Conservation (phyloP, 768 basidiomycete species). For the Panaeolus papilionaceus region DNA sequence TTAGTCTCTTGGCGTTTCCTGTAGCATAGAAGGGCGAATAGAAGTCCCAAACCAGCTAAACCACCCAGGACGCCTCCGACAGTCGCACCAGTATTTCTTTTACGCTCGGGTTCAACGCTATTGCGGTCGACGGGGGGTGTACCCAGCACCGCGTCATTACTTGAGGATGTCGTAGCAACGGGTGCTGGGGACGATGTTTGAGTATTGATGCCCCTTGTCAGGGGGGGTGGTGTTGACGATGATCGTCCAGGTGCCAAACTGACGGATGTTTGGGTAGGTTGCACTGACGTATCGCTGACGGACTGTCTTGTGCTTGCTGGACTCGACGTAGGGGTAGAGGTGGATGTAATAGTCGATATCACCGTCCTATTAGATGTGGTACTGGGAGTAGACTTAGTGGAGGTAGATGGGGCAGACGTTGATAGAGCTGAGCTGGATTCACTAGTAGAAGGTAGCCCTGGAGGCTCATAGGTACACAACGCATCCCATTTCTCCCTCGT, state of each 20-base stretch:
- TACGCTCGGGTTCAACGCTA: background rate
- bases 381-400: background rate
- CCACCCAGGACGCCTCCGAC: conserved; percentile 2
- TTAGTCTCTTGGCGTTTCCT: background rate
- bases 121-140: background rate
- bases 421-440: background rate
- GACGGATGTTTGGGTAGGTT: background rate
- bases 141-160: background rate
- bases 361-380: background rate
- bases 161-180: background rate
- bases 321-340: background rate
- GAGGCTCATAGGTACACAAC: background rate
- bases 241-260: background rate
- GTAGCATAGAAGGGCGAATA: background rate
- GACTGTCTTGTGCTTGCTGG: background rate
- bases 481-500: background rate
- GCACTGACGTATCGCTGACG: background rate
- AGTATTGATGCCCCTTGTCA: background rate
- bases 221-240: background rate
- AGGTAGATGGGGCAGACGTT: background rate
- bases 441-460: background rate
- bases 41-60: background rate
- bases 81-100: background rate
- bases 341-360: background rate
- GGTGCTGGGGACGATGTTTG: background rate